Percentiles rank a stretch among this genome's conserved stretches.
Conservation (phyloP, 495 filamentous ascomycete genomes). For the Podospora fimiseda region DNA sequence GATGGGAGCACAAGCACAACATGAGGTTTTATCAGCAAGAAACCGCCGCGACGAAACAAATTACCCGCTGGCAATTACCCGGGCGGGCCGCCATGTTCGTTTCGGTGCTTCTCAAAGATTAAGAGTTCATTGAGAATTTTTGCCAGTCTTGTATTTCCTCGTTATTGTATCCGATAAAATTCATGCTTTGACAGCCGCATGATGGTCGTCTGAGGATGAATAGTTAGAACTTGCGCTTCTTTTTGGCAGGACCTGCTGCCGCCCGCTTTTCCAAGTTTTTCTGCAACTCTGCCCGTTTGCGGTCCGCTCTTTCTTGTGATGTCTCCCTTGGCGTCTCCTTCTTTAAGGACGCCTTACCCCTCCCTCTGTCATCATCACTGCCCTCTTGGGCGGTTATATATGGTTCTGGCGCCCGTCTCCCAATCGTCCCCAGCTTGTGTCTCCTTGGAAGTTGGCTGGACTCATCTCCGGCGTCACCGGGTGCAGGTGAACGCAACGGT, state of each 20-base stretch:
- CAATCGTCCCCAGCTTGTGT: constrained; percentile 34
- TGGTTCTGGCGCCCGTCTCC: constrained; percentile 18
- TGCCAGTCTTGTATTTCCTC: no score
- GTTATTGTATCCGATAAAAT: no score
- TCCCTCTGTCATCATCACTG: constrained; percentile 14
- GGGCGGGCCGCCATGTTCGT: neutral
- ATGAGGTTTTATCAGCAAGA: constrained; percentile 45
- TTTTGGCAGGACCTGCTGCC: constrained; percentile 58
- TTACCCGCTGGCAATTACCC: constrained; percentile 40
- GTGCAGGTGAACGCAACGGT: constrained; percentile 12
- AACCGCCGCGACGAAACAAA: constrained; percentile 65
- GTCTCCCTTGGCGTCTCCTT: constrained; percentile 30
- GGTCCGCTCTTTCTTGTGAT: constrained; percentile 51
- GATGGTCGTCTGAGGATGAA: no score
- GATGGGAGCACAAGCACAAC: constrained; percentile 7
- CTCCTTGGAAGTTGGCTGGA: constrained; percentile 10
- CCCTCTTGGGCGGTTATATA: constrained; percentile 8
- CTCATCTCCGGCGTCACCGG: constrained; percentile 2
- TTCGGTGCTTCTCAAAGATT: neutral
- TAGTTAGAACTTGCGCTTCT: constrained; percentile 56
- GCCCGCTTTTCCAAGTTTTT: constrained; percentile 57
- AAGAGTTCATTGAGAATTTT: neutral
- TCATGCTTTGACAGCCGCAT: neutral
- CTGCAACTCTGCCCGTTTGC: constrained; percentile 58
- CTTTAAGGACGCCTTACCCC: constrained; percentile 11